Base-by-base conservation (phyloP, 225 moss, liverwort and hornwort species). In the Polytrichum commune region DNA sequence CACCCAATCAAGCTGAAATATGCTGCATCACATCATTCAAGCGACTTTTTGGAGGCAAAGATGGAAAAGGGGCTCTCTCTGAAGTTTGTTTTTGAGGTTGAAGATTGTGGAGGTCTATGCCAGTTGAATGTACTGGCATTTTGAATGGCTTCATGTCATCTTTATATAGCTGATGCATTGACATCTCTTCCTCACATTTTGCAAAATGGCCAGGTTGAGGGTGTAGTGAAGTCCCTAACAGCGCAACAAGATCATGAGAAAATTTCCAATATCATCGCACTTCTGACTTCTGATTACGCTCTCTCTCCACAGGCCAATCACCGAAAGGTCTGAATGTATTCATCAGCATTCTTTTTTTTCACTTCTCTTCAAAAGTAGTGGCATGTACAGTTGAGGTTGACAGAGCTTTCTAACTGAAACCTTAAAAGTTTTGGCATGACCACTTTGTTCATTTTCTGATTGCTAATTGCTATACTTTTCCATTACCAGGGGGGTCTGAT, bases 171-270 rank as follows among this genome's bases (percentile, higher is more conserved):
- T 46, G 46, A 46, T 16, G 46, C 46, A 46, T 46, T 35, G 35
- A 35, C 35, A 35, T 9, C 9, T 2, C 35, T 46, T 46, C 46
- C 27, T 46, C 13, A 16, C 46, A 13, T 46, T 16, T 62, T 46
- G 46, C 46, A 46, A 46, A 29, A 27, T 27, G 27, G 5, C 46
- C 89, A 96, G 96, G 93, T 96, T 56, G 90, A 96, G 66, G 82
- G 77, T 53, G 75, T 82, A 60, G 93, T 96, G 77, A 96, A 78
- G 72, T 26, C 82, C 27, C 84, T 89, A 4, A 86, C 90, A 65
- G 77, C 80, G 13, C 78, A 82, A 20, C 92, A 90, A 62, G 96
- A 96, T 66, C 92, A 93, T 81, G 92, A 92, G 9, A 89, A 73
- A 72, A 90, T 96, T 70, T 78, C 84, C 66, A 89, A 66, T 29